These are phyloP conservation scores for Candida palmyrensis DNA, from an alignment of 805 yeast genomes.

Conservation along the genomic window DNA sequence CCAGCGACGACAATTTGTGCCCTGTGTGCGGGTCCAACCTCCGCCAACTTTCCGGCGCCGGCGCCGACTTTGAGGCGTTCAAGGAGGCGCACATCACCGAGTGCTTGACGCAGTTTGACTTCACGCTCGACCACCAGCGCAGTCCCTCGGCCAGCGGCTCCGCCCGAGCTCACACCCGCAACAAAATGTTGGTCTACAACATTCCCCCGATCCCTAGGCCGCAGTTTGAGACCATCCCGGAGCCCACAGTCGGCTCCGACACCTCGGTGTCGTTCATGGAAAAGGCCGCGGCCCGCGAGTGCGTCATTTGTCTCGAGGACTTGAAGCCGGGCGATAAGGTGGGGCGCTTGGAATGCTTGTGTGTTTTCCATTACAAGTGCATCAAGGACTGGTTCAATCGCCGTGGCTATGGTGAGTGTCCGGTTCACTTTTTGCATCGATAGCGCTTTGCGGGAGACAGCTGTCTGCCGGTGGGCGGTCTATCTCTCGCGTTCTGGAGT, in stretches of 20 bases:
- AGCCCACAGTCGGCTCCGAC: constrained; percentile 14
- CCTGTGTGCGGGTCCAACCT: constrained; percentile 37
- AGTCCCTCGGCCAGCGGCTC: constrained; percentile 17
- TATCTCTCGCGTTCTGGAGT: too few relatives aligned
- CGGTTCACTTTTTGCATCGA: constrained; percentile 57
- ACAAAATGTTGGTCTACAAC: constrained; percentile 82
- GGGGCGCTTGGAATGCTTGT: constrained; percentile 88
- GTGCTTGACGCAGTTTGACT: constrained; percentile 68
- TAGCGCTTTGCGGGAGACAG: too few relatives aligned
- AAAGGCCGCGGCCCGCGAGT: constrained; percentile 55
- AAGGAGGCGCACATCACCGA: constrained; percentile 64
- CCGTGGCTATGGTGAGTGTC: constrained; percentile 83
- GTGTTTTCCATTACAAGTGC: constrained; percentile 89
- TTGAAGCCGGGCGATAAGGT: constrained; percentile 81
- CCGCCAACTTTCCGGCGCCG: constrained; percentile 10
- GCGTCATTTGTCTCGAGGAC: constrained; percentile 92
- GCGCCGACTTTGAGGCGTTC: constrained; percentile 27
- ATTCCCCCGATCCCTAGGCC: constrained; percentile 45
- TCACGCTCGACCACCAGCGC: constrained; percentile 54
- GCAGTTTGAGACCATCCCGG: constrained; percentile 25
- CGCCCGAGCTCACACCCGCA: constrained; percentile 36
- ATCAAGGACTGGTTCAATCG: constrained; percentile 87
- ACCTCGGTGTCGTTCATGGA: constrained; percentile 15
- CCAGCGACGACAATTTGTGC: constrained; percentile 31
- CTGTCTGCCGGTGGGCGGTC: too few relatives aligned